A percentile compares a stretch with the other conserved stretches of the same genome.
Conservation (phyloP, 257 asterid species). For the Echites panduratus region DNA sequence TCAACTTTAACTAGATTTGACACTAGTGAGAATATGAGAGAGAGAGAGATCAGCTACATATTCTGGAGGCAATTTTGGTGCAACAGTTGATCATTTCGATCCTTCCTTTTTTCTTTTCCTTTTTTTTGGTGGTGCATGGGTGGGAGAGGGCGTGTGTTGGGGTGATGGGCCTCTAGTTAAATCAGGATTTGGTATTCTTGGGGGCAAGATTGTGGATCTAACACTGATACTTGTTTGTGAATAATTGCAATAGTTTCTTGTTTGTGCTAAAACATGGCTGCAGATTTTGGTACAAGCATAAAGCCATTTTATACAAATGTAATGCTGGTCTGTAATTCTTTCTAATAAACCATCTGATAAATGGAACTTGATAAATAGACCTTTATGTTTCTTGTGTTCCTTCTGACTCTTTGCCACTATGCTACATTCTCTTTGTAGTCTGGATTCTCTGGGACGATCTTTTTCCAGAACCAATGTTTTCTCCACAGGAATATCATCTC, state of each 20-base stretch:
- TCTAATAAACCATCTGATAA: background rate
- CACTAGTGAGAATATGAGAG: background rate
- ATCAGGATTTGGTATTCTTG: too few relatives aligned
- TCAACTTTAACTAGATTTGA: too few relatives aligned
- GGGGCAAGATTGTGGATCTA: background rate
- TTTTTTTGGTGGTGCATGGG: too few relatives aligned
- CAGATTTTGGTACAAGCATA: background rate
- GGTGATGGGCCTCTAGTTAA: too few relatives aligned
- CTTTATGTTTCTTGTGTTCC: background rate
- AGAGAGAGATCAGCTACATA: background rate
- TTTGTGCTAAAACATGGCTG: background rate
- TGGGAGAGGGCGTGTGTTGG: too few relatives aligned
- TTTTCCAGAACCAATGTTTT: slow-evolving; percentile 90
- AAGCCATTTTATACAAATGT: background rate
- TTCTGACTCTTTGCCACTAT: background rate
- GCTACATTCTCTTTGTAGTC: slow-evolving; percentile 10
- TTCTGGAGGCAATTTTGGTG: background rate
- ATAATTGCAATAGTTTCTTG: background rate
- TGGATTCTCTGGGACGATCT: slow-evolving; percentile 20
- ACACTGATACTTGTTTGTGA: too few relatives aligned
- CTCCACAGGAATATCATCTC: slow-evolving; percentile 67
- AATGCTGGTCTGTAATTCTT: background rate
- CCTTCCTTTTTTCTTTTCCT: too few relatives aligned
- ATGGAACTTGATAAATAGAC: background rate
- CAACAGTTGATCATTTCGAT: too few relatives aligned